Conservation (phyloP, 768 basidiomycete species). For the Pleurotus djamor region DNA sequence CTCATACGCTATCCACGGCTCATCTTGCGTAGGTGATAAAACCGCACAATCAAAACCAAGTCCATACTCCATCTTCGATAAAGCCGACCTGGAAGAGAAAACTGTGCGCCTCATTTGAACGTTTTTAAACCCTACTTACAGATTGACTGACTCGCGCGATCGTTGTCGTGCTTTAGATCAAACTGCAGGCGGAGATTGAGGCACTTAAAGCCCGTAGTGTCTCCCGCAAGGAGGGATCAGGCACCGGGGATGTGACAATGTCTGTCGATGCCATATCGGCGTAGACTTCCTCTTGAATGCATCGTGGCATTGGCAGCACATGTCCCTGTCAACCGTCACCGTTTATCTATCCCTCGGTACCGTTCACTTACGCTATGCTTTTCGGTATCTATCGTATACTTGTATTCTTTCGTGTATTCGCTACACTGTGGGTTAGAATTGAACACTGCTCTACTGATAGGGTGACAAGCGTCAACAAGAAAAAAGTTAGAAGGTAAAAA, state of each 20-base stretch:
- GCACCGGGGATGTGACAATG: background rate
- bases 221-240: background rate
- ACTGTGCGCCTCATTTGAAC: constrained; percentile 33
- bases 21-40: constrained; percentile 37
- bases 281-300: background rate
- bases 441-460: too few species aligned
- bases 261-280: background rate
- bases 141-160: background rate
- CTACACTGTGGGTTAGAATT: too few species aligned
- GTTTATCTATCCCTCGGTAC: background rate
- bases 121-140: too few species aligned
- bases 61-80: constrained; percentile 62
- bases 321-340: too few species aligned
- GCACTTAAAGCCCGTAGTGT: constrained; percentile 34
- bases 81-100: constrained; percentile 54
- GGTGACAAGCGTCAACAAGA: background rate
- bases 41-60: constrained; percentile 31
- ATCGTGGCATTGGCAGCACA: background rate
- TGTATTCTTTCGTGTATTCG: too few species aligned
- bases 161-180: constrained; percentile 34
- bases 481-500: background rate
- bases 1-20: background rate
- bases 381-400: too few species aligned
- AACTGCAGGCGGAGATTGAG: constrained; percentile 58
- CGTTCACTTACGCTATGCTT: background rate